phyloP scores from a whole-genome alignment of 2,329 filamentous ascomycete species.

The Pseudocercospora eumusae region DNA sequence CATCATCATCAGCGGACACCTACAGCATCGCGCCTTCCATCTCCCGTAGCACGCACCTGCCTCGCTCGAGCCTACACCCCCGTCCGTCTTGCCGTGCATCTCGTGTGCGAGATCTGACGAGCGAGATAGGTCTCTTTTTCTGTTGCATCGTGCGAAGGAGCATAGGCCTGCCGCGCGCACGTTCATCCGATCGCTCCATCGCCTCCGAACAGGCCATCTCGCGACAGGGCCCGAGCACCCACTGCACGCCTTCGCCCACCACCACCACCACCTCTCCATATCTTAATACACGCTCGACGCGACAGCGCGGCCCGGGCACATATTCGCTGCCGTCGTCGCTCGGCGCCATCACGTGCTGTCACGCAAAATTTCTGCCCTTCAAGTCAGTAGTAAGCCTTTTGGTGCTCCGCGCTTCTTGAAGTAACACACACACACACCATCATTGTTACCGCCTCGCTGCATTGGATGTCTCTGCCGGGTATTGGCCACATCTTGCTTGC shows the following conservation, averaged over 20 bases:
- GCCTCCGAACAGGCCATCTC: conserved; percentile 32
- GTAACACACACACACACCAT: conserved; percentile 11
- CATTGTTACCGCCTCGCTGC: conserved; percentile 15
- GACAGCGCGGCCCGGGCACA: conserved; percentile 10
- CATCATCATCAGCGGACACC: conserved; percentile 10
- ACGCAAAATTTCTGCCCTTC: conserved; percentile 32
- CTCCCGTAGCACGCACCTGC: conserved; percentile 12
- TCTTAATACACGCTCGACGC: conserved; percentile 9
- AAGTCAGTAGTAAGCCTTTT: conserved; percentile 30
- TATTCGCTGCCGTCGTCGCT: conserved; percentile 3
- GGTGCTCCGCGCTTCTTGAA: conserved; percentile 18
- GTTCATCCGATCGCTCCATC: conserved; percentile 7
- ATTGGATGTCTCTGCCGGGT: conserved; percentile 38
- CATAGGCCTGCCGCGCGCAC: conserved; percentile 19
- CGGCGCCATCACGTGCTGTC: conserved; percentile 26
- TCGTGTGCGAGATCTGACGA: conserved; percentile 13
- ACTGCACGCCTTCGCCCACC: conserved; percentile 17
- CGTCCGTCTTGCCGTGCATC: conserved; percentile 6
- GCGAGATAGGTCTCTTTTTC: conserved; percentile 9
- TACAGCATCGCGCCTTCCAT: conserved; percentile 12
- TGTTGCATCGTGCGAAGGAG: conserved; percentile 15
- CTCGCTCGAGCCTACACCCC: conserved; percentile 1
- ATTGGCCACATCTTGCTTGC: conserved; percentile 35
- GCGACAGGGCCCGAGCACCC: conserved; percentile 18
- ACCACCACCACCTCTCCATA: conserved; percentile 15